These are phyloP conservation scores for Colletotrichum filicis DNA, from an alignment of 2,329 filamentous ascomycete species.

Conservation along the genomic window DNA sequence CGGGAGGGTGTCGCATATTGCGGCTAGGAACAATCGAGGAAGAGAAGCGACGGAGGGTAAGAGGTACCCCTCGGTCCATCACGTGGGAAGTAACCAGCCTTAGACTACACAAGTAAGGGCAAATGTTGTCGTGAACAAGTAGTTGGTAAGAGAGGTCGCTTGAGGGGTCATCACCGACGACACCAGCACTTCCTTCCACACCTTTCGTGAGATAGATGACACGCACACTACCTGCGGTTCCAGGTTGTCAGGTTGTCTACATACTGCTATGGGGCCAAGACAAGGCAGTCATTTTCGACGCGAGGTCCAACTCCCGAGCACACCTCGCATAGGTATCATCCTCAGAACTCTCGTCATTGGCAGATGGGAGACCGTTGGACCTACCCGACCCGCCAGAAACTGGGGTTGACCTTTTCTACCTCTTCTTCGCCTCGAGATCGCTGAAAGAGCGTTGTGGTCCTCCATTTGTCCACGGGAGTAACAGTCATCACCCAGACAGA, in stretches of 20 bases:
- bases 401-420: not conserved
- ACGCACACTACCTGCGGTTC: constrained; percentile 7
- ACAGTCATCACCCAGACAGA: constrained; percentile 7
- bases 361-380: not conserved
- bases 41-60: not conserved
- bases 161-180: not conserved
- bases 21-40: not conserved
- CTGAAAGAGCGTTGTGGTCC: not conserved
- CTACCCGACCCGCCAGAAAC: not conserved
- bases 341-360: not conserved
- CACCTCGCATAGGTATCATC: not conserved
- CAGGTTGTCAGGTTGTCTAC: not conserved
- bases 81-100: not conserved
- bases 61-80: not conserved
- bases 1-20: not conserved
- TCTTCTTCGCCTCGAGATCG: not conserved
- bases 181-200: not conserved
- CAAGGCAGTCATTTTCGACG: not conserved
- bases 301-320: not conserved
- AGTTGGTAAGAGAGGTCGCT: not conserved
- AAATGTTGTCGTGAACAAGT: not conserved
- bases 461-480: not conserved
- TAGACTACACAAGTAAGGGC: not conserved
- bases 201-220: constrained; percentile 9
- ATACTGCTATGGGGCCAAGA: not conserved